Conservation (phyloP, 1,139 yeast genomes). For the Candida sanyaensis region DNA sequence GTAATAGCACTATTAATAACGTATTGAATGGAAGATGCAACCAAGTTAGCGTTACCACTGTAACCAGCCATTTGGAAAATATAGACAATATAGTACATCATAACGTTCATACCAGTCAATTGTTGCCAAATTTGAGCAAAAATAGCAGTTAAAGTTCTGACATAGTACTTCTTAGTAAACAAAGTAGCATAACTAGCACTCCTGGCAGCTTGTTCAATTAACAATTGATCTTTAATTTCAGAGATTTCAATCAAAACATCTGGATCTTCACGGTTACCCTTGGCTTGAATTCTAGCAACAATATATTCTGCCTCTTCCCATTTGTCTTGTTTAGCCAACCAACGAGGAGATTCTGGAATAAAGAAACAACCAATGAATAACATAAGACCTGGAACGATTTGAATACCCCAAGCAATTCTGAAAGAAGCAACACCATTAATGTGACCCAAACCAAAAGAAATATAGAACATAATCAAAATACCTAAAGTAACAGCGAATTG, state of each 20-base stretch:
- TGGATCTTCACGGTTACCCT: conserved; percentile 54
- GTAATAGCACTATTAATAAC: conserved; percentile 50
- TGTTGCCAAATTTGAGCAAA: conserved; percentile 63
- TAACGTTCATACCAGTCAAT: conserved; percentile 66
- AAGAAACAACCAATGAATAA: conserved; percentile 50
- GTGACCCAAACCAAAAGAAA: conserved; percentile 59
- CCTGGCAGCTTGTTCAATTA: conserved; percentile 36
- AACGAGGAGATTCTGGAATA: conserved; percentile 75
- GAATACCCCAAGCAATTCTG: conserved; percentile 71
- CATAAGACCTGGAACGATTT: conserved; percentile 59
- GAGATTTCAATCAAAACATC: conserved; percentile 58
- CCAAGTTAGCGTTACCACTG: conserved; percentile 42
- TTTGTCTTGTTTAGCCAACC: conserved; percentile 63
- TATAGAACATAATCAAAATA: conserved; percentile 58
- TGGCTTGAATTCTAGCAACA: conserved; percentile 54
- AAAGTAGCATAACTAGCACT: conserved; percentile 45
- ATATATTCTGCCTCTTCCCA: conserved; percentile 65
- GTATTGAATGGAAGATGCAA: conserved; percentile 54
- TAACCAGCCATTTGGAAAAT: conserved; percentile 61
- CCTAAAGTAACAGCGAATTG: conserved; percentile 75
- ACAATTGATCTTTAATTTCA: conserved; percentile 55
- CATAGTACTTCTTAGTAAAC: conserved; percentile 48
- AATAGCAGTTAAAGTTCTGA: conserved; percentile 52
- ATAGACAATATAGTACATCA: conserved; percentile 64
- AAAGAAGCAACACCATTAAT: conserved; percentile 54